Evolutionary conservation across 306 rosid genomes (phyloP), one percentile per base, ranked within the genome.

Genomic region (Carpinus viminea): DNA sequence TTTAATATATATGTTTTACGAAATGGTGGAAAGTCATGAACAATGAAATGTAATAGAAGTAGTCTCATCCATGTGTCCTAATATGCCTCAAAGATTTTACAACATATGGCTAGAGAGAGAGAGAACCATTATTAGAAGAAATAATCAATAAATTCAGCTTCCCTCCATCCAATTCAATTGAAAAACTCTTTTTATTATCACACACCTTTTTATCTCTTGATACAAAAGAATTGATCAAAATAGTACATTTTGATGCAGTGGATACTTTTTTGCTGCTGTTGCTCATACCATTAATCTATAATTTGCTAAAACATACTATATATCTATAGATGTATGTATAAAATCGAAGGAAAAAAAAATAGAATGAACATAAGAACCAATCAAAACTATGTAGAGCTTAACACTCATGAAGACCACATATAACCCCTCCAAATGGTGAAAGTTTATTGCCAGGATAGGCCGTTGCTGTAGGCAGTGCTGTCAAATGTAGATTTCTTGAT

Each of bases 151-250:
- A 7, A 50, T 71, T 16, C 65, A 75, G 38, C 36, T 76, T 50
- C 52, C 82, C 69, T 73, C 76, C 76, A 68, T 76, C 76, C 87
- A 83, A 68, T 68, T 78, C 41, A 10, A 28, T 75, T 15, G 36
- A 34, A 71, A 71, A 78, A 75, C 65, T 50, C 21, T 51, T 34
- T n/a, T 24, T 72, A 72, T 53, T 55, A 28, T 10, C 46, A 34
- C 46, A 43, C 12, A 71, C 55, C 75, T 26, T 45, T 65, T 26
- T 48, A 69, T 61, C 68, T 55, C 51, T n/a, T 24, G 31, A 31
- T 20, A 50, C 61, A 31, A 16, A 77, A 62, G 20, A 66, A 71
- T 59, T 76, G 55, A 68, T n/a, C 62, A 69, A 55, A 17, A 52
- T 5, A 76, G 61, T 52, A 0, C 8, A 41, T 64, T 59, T 53